Evolutionary conservation across 2,329 filamentous ascomycete genomes (phyloP).

Genomic region (Fusarium transvaalense): DNA sequence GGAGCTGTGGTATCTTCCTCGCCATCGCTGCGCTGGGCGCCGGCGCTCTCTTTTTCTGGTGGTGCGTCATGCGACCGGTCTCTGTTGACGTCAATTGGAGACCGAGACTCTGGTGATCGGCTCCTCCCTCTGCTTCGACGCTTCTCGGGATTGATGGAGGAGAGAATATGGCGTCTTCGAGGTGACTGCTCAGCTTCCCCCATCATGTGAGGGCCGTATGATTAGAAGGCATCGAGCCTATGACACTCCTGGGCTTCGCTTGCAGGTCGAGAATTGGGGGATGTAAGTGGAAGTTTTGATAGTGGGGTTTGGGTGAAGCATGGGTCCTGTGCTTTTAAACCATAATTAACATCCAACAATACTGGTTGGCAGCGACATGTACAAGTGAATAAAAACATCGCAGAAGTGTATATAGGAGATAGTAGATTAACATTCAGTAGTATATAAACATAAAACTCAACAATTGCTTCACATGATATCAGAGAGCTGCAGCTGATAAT

Average conservation of each 20-base stretch:
- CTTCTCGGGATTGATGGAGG: constrained; percentile 58
- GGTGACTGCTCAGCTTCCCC: constrained; percentile 52
- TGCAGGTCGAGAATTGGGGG: background rate
- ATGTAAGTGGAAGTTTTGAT: constrained; percentile 20
- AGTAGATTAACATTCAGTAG: too few relatives aligned
- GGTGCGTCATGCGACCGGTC: constrained; percentile 14
- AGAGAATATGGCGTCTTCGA: constrained; percentile 62
- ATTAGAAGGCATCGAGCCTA: constrained; percentile 25
- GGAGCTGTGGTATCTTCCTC: constrained; percentile 45
- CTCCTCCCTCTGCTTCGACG: constrained; percentile 23
- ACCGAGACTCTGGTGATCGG: constrained; percentile 21
- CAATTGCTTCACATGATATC: background rate
- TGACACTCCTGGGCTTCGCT: constrained; percentile 3
- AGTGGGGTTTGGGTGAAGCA: constrained; percentile 17
- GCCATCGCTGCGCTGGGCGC: constrained; percentile 29
- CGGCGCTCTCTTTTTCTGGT: constrained; percentile 14
- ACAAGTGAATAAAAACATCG: background rate
- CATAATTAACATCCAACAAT: background rate
- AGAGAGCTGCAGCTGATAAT: background rate
- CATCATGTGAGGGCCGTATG: constrained; percentile 51
- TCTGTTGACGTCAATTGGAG: constrained; percentile 17
- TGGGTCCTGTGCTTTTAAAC: background rate
- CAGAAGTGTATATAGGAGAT: too few relatives aligned
- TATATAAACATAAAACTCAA: background rate
- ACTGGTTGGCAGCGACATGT: background rate